phyloP scores from a whole-genome alignment of 192 early-diverging fungal species.

The Cetraspora pellucida region DNA sequence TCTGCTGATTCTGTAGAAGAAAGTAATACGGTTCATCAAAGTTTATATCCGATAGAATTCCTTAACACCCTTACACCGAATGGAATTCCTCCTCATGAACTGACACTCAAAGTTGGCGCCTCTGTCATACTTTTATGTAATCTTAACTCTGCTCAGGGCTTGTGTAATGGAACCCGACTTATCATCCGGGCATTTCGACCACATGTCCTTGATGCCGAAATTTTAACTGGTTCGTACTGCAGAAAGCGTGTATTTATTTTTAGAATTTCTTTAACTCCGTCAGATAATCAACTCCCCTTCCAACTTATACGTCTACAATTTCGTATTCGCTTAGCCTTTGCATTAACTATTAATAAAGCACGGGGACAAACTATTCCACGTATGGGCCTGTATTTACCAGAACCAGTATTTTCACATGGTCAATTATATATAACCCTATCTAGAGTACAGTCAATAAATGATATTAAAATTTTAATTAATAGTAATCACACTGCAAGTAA shows the following conservation, averaged over 20 bases:
- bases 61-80: not conserved
- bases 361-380: constrained; percentile 28
- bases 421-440: constrained; percentile 36
- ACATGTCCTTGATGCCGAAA: constrained; percentile 7
- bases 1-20: constrained; percentile 7
- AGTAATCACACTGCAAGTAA: too few relatives aligned
- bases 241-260: not conserved
- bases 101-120: constrained; percentile 16
- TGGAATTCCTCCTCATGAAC: constrained; percentile 5
- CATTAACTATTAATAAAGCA: constrained; percentile 38
- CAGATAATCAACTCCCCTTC: not conserved
- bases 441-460: not conserved
- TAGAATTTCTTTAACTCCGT: not conserved
- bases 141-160: not conserved
- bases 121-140: constrained; percentile 29
- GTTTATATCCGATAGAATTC: not conserved
- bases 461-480: too few relatives aligned
- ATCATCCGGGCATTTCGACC: not conserved
- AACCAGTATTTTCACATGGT: constrained; percentile 35
- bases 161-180: constrained; percentile 29
- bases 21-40: not conserved
- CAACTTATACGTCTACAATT: constrained; percentile 27
- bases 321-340: constrained; percentile 34
- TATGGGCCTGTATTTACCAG: constrained; percentile 32
- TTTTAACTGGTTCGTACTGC: not conserved